A percentile compares a stretch with the other conserved stretches of the same genome.
Evolutionary conservation across 768 basidiomycete species (phyloP).

Genomic region (Clitopilus hobsonii): DNA sequence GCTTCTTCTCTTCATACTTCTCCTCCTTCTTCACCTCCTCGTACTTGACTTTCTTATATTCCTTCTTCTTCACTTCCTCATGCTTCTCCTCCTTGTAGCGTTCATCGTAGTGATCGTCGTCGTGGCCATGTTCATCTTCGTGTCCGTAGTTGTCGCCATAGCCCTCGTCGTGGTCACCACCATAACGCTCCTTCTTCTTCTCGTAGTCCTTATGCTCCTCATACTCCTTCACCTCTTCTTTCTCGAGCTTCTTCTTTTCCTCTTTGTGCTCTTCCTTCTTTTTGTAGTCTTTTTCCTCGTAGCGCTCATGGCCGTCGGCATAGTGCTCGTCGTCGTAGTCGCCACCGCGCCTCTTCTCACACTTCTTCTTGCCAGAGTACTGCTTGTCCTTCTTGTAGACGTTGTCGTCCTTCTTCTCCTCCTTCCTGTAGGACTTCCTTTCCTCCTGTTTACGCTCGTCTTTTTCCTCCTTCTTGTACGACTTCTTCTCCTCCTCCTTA

Average conservation of each 20-base stretch:
- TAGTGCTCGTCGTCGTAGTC: neutral
- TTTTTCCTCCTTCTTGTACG: neutral
- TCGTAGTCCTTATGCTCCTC: neutral
- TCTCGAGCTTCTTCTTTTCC: neutral
- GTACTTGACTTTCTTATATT: neutral
- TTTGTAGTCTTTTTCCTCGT: neutral
- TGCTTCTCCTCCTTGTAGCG: neutral
- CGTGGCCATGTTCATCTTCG: neutral
- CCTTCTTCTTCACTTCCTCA: neutral
- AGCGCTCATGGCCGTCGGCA: neutral
- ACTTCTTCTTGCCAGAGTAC: neutral
- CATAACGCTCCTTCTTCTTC: neutral
- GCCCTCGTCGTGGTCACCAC: neutral
- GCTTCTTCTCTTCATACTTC: neutral
- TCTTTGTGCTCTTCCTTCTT: neutral
- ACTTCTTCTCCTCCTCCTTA: neutral
- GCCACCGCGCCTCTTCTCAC: neutral
- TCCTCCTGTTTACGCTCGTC: neutral
- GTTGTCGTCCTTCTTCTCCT: neutral
- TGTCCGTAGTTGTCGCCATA: neutral
- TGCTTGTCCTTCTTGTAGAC: neutral
- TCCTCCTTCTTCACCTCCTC: neutral
- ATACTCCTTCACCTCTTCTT: neutral
- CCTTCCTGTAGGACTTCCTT: neutral
- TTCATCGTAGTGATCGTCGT: neutral